A percentile compares a stretch with the other conserved stretches of the same genome.
phyloP scores from a whole-genome alignment of 1,284 basidiomycete species.

The Mycena citricolor region DNA sequence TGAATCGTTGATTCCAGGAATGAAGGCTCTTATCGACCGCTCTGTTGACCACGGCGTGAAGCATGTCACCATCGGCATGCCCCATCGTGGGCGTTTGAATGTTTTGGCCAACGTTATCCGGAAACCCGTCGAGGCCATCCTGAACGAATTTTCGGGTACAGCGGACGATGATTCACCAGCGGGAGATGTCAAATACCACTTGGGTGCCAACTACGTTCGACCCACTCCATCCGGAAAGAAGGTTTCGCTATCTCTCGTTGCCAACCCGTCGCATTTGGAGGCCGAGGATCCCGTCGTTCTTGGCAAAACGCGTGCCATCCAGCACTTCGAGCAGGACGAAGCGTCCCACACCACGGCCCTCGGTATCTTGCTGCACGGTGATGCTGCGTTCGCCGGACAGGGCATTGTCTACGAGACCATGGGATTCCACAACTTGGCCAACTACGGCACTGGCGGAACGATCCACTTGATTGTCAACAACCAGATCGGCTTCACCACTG shows the following conservation, averaged over 20 bases:
- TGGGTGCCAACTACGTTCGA: conserved; percentile 98
- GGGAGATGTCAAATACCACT: conserved; percentile 99
- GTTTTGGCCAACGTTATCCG: conserved; percentile 98
- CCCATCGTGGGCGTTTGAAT: conserved; percentile 97
- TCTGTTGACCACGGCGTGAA: conserved; percentile 96
- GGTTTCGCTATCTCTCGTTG: conserved; percentile 95
- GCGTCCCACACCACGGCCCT: conserved; percentile 78
- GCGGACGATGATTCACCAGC: conserved; percentile 77
- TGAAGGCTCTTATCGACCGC: conserved; percentile 98
- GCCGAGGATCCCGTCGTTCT: conserved; percentile 97
- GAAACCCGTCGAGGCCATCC: conserved; percentile 96
- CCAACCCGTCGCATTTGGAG: conserved; percentile 98
- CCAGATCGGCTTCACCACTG: conserved; percentile 99
- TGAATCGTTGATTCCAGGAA: conserved; percentile 96
- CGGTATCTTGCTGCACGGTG: conserved; percentile 95
- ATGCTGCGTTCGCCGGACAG: conserved; percentile 98
- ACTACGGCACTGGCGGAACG: conserved; percentile 97
- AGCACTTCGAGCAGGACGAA: conserved; percentile 93
- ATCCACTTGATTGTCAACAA: conserved; percentile 99
- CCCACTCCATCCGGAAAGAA: conserved; percentile 98
- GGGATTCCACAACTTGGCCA: conserved; percentile 95
- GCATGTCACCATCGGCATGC: conserved; percentile 98
- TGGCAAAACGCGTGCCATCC: conserved; percentile 95
- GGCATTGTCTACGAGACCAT: conserved; percentile 99
- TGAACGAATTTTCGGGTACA: conserved; percentile 93